Percentiles rank a stretch among this genome's conserved stretches.
phyloP scores from a whole-genome alignment of 2,329 filamentous ascomycete genomes.

The Sclerotinia glacialis region DNA sequence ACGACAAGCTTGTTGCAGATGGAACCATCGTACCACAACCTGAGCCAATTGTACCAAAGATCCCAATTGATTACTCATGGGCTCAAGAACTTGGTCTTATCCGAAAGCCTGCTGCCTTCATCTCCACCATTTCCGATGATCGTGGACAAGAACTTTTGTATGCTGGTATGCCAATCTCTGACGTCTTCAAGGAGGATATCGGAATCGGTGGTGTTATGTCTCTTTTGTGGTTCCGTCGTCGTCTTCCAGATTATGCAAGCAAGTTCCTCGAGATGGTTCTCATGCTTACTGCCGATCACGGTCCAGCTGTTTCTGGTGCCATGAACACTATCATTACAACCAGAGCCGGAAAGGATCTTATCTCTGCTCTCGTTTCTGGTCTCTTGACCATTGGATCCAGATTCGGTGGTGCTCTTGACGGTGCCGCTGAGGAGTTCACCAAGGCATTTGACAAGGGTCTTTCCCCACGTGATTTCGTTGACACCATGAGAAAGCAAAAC shows the following conservation, averaged over 20 bases:
- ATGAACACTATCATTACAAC: constrained; percentile 99
- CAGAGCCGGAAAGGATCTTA: constrained; percentile 97
- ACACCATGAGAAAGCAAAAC: constrained; percentile 99
- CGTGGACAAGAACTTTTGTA: constrained; percentile 99
- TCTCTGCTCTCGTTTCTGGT: constrained; percentile 92
- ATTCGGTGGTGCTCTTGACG: constrained; percentile 97
- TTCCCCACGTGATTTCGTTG: constrained; percentile 97
- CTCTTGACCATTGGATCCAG: constrained; percentile 96
- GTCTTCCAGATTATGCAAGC: constrained; percentile 91
- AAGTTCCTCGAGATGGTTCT: constrained; percentile 99
- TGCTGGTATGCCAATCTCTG: constrained; percentile 99
- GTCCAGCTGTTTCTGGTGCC: constrained; percentile 96
- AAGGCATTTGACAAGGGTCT: constrained; percentile 98
- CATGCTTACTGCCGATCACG: constrained; percentile 99
- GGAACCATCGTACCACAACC: constrained; percentile 81
- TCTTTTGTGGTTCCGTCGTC: constrained; percentile 97
- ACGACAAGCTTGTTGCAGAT: constrained; percentile 80
- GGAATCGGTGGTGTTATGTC: constrained; percentile 99
- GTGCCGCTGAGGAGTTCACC: constrained; percentile 97
- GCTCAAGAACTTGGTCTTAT: constrained; percentile 98
- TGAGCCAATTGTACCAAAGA: constrained; percentile 95
- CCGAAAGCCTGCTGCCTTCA: constrained; percentile 99
- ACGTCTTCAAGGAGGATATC: constrained; percentile 98
- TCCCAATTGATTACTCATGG: constrained; percentile 99
- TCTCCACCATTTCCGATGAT: constrained; percentile 99